Evolutionary conservation across 495 filamentous ascomycete genomes (phyloP).

Genomic region (Corynascus novoguineensis): DNA sequence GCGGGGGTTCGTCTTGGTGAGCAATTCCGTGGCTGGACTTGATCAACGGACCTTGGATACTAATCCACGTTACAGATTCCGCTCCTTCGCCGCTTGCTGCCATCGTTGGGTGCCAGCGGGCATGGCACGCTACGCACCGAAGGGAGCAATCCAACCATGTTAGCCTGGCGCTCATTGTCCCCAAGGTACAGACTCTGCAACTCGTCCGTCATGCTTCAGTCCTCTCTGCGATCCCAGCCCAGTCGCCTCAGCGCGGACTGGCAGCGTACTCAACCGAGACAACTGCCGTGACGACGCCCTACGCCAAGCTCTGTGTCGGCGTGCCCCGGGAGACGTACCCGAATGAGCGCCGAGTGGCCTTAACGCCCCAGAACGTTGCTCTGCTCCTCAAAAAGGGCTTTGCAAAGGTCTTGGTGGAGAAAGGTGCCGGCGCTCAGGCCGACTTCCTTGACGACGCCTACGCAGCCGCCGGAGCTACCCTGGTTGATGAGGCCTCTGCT

Average conservation of each 20-base stretch:
- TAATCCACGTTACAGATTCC: conserved; percentile 17
- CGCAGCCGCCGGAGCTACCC: conserved; percentile 62
- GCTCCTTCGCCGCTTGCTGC: conserved; percentile 11
- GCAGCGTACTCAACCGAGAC: conserved; percentile 33
- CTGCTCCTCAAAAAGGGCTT: conserved; percentile 76
- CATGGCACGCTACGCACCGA: conserved; percentile 29
- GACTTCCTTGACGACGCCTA: conserved; percentile 69
- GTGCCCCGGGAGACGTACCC: conserved; percentile 64
- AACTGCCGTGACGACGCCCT: conserved; percentile 51
- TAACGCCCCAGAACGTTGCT: conserved; percentile 73
- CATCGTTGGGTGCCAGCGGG: conserved; percentile 25
- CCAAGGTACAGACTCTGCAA: conserved; percentile 22
- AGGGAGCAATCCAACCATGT: conserved; percentile 12
- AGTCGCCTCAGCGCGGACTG: conserved; percentile 2
- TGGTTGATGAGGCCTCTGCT: conserved; percentile 52
- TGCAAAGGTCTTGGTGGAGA: conserved; percentile 64
- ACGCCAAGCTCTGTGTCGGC: conserved; percentile 61
- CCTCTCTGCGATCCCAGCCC: conserved; percentile 22
- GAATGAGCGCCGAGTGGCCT: conserved; percentile 70
- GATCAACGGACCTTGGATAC: neutral
- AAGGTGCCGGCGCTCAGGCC: conserved; percentile 65
- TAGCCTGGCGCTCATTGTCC: conserved; percentile 20
- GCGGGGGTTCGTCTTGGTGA: conserved; percentile 21
- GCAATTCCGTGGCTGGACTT: neutral
- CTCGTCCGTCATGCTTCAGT: conserved; percentile 34